Evolutionary conservation across 768 basidiomycete species (phyloP).

Genomic region (Leccinum pellstonianum): DNA sequence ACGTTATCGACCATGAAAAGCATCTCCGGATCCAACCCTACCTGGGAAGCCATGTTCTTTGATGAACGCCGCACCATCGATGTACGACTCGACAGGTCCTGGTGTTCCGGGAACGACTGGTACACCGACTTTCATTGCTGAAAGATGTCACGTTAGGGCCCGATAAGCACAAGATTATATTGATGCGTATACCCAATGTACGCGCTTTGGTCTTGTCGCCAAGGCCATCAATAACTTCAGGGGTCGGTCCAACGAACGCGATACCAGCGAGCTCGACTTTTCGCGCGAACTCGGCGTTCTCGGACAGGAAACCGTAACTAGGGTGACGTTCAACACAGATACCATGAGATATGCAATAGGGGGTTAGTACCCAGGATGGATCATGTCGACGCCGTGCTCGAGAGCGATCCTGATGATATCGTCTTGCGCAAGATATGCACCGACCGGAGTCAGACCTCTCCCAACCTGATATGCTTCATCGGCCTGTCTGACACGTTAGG

Average conservation of each 20-base stretch:
- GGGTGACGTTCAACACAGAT: constrained; percentile 4
- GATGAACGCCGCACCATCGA: constrained; percentile 85
- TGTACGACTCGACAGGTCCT: constrained; percentile 81
- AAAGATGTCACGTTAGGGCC: constrained; percentile 7
- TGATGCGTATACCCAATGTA: constrained; percentile 58
- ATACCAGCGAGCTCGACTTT: constrained; percentile 98
- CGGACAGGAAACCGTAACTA: constrained; percentile 96
- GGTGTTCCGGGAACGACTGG: constrained; percentile 98
- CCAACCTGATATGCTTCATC: constrained; percentile 99
- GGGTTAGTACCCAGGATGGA: constrained; percentile 85
- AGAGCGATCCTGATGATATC: constrained; percentile 96
- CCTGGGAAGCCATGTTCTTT: constrained; percentile 95
- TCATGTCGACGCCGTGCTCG: constrained; percentile 99
- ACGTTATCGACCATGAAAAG: constrained; percentile 6
- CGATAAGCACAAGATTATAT: background rate
- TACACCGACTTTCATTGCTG: constrained; percentile 87
- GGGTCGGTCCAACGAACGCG: constrained; percentile 93
- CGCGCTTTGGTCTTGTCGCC: constrained; percentile 99
- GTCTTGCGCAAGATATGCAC: constrained; percentile 94
- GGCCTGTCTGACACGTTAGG: constrained; percentile 50
- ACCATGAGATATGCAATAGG: background rate
- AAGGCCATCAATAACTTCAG: constrained; percentile 94
- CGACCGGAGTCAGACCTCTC: constrained; percentile 93
- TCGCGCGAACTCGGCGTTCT: constrained; percentile 95
- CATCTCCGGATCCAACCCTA: constrained; percentile 28